Conservation (phyloP, 495 filamentous ascomycete species). For the Patellaria atrata region DNA sequence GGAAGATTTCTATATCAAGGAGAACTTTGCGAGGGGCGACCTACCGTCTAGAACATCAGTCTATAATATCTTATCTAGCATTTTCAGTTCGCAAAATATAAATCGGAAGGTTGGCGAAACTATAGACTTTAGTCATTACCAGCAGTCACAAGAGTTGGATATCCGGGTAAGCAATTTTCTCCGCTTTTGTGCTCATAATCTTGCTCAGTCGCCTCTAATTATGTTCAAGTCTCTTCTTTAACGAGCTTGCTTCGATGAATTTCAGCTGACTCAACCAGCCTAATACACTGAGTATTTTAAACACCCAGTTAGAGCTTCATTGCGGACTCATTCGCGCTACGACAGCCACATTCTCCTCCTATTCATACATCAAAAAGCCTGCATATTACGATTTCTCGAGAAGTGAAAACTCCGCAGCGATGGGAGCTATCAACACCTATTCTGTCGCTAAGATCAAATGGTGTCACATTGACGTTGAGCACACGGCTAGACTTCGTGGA, state of each 20-base stretch:
- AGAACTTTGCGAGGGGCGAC: constrained; percentile 42
- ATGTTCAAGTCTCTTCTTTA: too few species aligned
- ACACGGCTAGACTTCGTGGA: constrained; percentile 8
- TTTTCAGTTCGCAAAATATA: constrained; percentile 26
- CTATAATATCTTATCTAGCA: constrained; percentile 28
- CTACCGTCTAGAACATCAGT: constrained; percentile 37
- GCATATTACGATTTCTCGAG: constrained; percentile 9
- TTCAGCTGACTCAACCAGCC: too few species aligned
- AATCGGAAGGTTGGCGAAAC: constrained; percentile 26
- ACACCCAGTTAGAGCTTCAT: constrained; percentile 40
- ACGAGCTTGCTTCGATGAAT: too few species aligned
- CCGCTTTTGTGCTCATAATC: constrained; percentile 1
- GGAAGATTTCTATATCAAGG: constrained; percentile 37
- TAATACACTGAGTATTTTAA: constrained; percentile 31
- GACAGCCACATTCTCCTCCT: constrained; percentile 39
- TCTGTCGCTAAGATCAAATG: constrained; percentile 23
- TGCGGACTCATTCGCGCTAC: constrained; percentile 39
- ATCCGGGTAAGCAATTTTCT: constrained; percentile 29
- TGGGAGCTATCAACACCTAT: constrained; percentile 25
- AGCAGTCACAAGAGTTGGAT: constrained; percentile 34
- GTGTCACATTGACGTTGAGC: constrained; percentile 34
- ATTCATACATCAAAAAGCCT: constrained; percentile 29
- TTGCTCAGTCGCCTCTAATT: constrained; percentile 9
- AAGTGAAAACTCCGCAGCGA: constrained; percentile 24
- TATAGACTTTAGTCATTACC: constrained; percentile 31